A percentile compares a stretch with the other conserved stretches of the same genome.
phyloP scores from a whole-genome alignment of 768 basidiomycete species.

The Polyporus arcularius region DNA sequence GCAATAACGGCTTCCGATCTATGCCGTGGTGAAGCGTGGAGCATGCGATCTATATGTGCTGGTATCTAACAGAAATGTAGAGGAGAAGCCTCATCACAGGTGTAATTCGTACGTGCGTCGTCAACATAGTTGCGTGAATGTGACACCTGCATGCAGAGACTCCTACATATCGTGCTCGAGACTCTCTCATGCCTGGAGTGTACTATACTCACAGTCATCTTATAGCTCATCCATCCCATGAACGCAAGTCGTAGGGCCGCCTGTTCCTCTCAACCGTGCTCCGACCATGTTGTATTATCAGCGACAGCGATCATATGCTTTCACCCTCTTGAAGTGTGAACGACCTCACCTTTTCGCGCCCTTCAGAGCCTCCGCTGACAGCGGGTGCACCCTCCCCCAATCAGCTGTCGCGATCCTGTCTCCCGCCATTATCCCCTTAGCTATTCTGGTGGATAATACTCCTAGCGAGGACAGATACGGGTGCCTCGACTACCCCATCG shows the following conservation, averaged over 20 bases:
- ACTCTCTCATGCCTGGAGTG: no score
- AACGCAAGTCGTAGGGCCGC: neutral
- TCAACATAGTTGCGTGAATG: no score
- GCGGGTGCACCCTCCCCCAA: no score
- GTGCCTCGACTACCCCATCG: no score
- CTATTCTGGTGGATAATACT: no score
- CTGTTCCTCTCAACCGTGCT: neutral
- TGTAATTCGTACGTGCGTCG: neutral
- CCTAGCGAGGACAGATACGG: no score
- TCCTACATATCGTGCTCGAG: neutral
- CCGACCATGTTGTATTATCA: constrained; percentile 1
- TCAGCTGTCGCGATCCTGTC: no score
- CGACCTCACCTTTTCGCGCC: neutral
- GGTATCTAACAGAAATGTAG: neutral
- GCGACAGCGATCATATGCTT: constrained; percentile 6
- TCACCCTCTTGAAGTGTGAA: neutral
- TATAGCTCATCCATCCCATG: constrained; percentile 3
- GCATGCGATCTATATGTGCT: neutral
- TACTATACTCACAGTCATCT: constrained; percentile 8
- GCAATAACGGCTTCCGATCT: constrained; percentile 14
- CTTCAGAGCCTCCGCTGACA: no score
- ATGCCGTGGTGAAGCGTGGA: no score
- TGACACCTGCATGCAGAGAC: no score
- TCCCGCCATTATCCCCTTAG: no score
- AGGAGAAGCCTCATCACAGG: neutral